A percentile compares a stretch with the other conserved stretches of the same genome.
phyloP scores from a whole-genome alignment of 345 rosid species.

The Pistacia vera region DNA sequence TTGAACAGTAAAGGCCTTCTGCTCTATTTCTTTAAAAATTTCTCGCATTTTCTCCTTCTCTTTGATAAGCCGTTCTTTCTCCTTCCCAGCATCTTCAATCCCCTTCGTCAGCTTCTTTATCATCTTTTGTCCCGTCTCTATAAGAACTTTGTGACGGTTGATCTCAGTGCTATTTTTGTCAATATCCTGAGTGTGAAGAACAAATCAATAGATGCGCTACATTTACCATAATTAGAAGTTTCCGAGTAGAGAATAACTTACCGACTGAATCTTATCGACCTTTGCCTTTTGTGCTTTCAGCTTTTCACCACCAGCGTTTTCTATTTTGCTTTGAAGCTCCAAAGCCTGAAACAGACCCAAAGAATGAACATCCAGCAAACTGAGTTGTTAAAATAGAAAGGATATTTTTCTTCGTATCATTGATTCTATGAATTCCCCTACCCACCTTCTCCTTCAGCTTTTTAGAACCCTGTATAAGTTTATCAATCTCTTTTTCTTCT shows the following conservation, averaged over 20 bases:
- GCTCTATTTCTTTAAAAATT: constrained; percentile 69
- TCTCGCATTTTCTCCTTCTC: constrained; percentile 70
- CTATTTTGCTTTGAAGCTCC: constrained; percentile 83
- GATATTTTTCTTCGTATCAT: not conserved
- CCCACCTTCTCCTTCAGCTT: constrained; percentile 76
- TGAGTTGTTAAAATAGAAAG: not conserved
- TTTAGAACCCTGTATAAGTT: constrained; percentile 69
- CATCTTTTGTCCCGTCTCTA: constrained; percentile 84
- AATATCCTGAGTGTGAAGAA: constrained; percentile 60
- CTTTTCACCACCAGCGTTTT: constrained; percentile 86
- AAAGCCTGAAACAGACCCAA: constrained; percentile 50
- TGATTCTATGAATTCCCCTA: constrained; percentile 10
- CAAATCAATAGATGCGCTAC: constrained; percentile 24
- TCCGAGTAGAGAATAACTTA: constrained; percentile 44
- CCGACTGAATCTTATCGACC: constrained; percentile 83
- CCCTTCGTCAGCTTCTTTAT: constrained; percentile 85
- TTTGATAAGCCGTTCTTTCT: constrained; percentile 63
- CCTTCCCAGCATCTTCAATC: constrained; percentile 77
- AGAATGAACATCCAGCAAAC: not conserved
- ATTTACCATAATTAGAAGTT: constrained; percentile 16
- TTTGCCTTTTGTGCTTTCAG: constrained; percentile 78
- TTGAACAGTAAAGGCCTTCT: constrained; percentile 85
- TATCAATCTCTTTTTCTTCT: constrained; percentile 77
- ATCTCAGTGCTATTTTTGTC: constrained; percentile 83
- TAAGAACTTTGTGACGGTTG: constrained; percentile 86